A percentile compares a stretch with the other conserved stretches of the same genome.
Conservation (phyloP, 768 basidiomycete genomes). For the Leccinum rimulosum region DNA sequence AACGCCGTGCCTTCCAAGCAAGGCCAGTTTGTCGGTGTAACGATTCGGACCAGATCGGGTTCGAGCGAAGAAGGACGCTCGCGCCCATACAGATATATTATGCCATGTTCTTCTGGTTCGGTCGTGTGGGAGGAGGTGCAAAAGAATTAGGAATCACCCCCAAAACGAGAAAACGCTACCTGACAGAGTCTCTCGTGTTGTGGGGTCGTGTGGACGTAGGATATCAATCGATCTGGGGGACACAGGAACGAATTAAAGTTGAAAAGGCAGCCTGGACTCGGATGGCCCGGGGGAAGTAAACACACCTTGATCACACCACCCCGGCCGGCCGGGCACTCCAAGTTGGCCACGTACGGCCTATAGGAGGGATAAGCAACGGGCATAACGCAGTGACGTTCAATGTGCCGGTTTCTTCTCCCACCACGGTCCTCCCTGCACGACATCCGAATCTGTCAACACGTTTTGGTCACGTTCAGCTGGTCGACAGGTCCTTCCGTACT, state of each 20-base stretch:
- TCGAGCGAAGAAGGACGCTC: too few relatives aligned
- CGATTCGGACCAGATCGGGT: not conserved
- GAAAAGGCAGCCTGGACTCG: not conserved
- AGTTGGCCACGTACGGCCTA: not conserved
- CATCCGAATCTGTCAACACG: not conserved
- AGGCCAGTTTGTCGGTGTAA: not conserved
- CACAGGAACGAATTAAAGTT: not conserved
- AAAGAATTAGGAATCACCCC: not conserved
- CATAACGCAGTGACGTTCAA: not conserved
- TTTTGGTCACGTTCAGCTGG: not conserved
- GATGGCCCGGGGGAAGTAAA: not conserved
- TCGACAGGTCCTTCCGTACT: not conserved
- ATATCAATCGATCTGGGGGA: not conserved
- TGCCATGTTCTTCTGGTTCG: too few relatives aligned
- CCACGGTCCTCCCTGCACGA: not conserved
- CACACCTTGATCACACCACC: not conserved
- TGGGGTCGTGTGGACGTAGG: too few relatives aligned
- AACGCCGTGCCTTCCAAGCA: conserved; percentile 49
- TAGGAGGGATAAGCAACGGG: not conserved
- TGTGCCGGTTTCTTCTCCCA: not conserved
- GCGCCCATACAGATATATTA: too few relatives aligned
- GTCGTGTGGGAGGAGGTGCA: not conserved
- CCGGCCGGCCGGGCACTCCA: not conserved
- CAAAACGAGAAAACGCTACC: too few relatives aligned
- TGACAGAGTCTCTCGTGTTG: too few relatives aligned